A percentile compares a stretch with the other conserved stretches of the same genome.
Conservation (phyloP, 2,329 filamentous ascomycete genomes). For the Ophiobolus disseminans region DNA sequence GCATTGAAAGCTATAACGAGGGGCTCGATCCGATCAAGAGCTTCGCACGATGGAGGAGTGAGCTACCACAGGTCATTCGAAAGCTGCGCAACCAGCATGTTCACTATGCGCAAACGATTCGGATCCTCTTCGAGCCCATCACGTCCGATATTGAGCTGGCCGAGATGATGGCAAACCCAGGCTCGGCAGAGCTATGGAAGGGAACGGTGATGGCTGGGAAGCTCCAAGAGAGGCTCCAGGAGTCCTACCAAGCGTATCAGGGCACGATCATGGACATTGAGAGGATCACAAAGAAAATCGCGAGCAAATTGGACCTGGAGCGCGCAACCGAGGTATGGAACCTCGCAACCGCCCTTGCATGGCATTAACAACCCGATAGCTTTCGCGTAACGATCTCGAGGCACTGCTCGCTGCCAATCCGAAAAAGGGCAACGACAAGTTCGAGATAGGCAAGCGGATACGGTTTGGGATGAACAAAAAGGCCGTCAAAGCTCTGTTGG, state of each 20-base stretch:
- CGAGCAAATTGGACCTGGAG: slow-evolving; percentile 46
- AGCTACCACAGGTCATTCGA: slow-evolving; percentile 45
- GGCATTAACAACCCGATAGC: slow-evolving; percentile 29
- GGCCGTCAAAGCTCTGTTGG: slow-evolving; percentile 43
- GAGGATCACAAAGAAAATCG: slow-evolving; percentile 44
- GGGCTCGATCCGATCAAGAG: slow-evolving; percentile 50
- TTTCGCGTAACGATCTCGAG: slow-evolving; percentile 46
- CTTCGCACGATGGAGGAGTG: slow-evolving; percentile 46
- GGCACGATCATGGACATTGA: slow-evolving; percentile 46
- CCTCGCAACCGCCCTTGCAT: slow-evolving; percentile 13
- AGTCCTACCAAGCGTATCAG: slow-evolving; percentile 46
- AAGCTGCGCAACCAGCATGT: slow-evolving; percentile 48
- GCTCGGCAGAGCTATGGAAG: slow-evolving; percentile 41
- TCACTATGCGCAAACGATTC: slow-evolving; percentile 46
- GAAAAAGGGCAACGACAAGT: slow-evolving; percentile 39
- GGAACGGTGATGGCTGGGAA: slow-evolving; percentile 34
- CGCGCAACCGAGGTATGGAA: slow-evolving; percentile 36
- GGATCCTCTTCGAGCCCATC: slow-evolving; percentile 46
- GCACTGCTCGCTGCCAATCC: slow-evolving; percentile 44
- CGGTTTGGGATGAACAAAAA: slow-evolving; percentile 49
- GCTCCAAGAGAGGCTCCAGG: slow-evolving; percentile 42
- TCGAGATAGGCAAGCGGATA: slow-evolving; percentile 46
- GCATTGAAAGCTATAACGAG: slow-evolving; percentile 48
- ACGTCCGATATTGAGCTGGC: slow-evolving; percentile 45
- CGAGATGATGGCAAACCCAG: slow-evolving; percentile 44